phyloP scores from a whole-genome alignment of 1,284 basidiomycete species.

The Tilletia setariae region DNA sequence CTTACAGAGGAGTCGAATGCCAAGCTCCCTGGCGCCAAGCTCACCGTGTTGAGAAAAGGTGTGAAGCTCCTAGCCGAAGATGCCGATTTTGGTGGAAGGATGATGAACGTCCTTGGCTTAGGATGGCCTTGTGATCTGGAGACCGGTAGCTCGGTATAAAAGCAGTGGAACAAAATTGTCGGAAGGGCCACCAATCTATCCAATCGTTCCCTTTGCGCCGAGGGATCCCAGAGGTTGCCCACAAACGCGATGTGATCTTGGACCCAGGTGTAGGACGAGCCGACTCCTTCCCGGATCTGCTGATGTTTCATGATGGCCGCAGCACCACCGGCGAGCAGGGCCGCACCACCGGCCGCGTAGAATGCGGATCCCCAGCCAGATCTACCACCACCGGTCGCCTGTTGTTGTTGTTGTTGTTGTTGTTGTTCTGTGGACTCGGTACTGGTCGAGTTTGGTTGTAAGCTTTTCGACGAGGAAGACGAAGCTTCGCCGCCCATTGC shows the following conservation, averaged over 20 bases:
- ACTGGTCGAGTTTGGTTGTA: slow-evolving; percentile 20
- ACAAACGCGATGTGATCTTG: slow-evolving; percentile 88
- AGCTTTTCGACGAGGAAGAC: slow-evolving; percentile 5
- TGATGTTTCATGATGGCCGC: slow-evolving; percentile 61
- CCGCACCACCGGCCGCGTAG: not conserved
- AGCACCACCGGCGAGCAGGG: slow-evolving; percentile 66
- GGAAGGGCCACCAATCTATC: slow-evolving; percentile 65
- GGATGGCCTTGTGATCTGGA: not conserved
- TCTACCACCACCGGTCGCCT: not conserved
- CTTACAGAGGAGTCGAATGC: too few species aligned
- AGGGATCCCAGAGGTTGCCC: slow-evolving; percentile 78
- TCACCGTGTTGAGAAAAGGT: slow-evolving; percentile 29
- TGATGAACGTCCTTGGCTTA: slow-evolving; percentile 42
- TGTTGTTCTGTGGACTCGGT: too few species aligned
- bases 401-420: not conserved
- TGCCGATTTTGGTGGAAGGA: slow-evolving; percentile 32
- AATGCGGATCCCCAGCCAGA: not conserved
- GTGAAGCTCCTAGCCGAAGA: slow-evolving; percentile 25
- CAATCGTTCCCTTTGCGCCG: slow-evolving; percentile 65
- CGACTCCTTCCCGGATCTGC: slow-evolving; percentile 62
- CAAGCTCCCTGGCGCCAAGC: not conserved
- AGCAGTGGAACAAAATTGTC: slow-evolving; percentile 59
- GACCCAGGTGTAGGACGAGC: slow-evolving; percentile 61
- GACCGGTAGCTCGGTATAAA: slow-evolving; percentile 42
- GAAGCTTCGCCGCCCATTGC: not conserved